A percentile compares a stretch with the other conserved stretches of the same genome.
These are phyloP conservation scores for Neoboletus brunneissimus DNA, from an alignment of 768 basidiomycete genomes.

Conservation along the genomic window DNA sequence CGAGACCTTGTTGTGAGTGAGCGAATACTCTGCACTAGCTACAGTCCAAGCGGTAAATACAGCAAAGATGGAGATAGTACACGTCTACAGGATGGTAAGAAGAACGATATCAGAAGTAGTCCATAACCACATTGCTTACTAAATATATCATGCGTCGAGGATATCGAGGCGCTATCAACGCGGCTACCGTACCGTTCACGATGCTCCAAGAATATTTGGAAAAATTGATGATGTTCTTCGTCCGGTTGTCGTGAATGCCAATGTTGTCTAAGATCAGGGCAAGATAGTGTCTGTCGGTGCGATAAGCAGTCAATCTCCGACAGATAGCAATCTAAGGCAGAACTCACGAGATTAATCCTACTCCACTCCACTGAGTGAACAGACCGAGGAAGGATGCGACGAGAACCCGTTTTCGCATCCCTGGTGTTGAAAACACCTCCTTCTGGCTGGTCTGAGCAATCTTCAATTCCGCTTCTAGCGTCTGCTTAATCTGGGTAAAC, in stretches of 20 bases:
- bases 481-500: conserved; percentile 53
- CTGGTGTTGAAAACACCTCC: conserved; percentile 5
- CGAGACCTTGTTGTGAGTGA: conserved; percentile 3
- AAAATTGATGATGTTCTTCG: conserved; percentile 17
- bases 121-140: conserved; percentile 2
- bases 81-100: conserved; percentile 1
- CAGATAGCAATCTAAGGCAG: fast-evolving
- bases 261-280: conserved; percentile 14
- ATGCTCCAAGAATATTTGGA: conserved; percentile 11
- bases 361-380: conserved; percentile 17
- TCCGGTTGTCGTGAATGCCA: conserved; percentile 20
- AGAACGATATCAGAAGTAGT: background rate
- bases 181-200: background rate
- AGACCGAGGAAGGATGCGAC: conserved; percentile 14
- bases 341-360: conserved; percentile 8
- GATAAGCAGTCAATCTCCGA: background rate
- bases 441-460: background rate
- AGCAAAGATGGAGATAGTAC: conserved; percentile 15
- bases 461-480: conserved; percentile 36
- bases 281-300: conserved; percentile 5
- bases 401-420: conserved; percentile 16
- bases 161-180: conserved; percentile 11
- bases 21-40: conserved; percentile 21
- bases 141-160: conserved; percentile 17
- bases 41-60: conserved; percentile 16